phyloP scores from a whole-genome alignment of 352 stramenopile species.

The Plasmopara muralis region DNA sequence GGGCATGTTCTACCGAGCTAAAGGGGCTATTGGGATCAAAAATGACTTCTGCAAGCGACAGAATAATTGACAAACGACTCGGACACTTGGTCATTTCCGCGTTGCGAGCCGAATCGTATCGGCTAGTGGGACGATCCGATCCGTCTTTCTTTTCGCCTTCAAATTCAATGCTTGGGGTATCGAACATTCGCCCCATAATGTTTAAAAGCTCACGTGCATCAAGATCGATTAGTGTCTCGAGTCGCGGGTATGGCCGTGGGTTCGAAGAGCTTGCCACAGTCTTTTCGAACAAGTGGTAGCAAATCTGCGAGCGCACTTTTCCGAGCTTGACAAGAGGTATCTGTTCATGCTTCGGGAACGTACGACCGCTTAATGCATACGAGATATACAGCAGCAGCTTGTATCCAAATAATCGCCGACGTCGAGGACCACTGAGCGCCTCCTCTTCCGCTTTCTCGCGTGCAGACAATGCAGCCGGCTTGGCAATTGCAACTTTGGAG shows the following conservation, averaged over 20 bases:
- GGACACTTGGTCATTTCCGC: slow-evolving; percentile 68
- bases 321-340: slow-evolving; percentile 60
- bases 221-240: slow-evolving; percentile 70
- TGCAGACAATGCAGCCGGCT: slow-evolving; percentile 22
- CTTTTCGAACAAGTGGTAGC: slow-evolving; percentile 84
- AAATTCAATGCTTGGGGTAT: slow-evolving; percentile 79
- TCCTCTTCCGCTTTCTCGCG: slow-evolving; percentile 35
- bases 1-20: slow-evolving; percentile 75
- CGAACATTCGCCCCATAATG: slow-evolving; percentile 73
- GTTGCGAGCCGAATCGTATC: slow-evolving; percentile 74
- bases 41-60: slow-evolving; percentile 76
- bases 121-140: slow-evolving; percentile 45
- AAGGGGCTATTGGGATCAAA: slow-evolving; percentile 60
- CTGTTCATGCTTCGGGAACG: slow-evolving; percentile 82
- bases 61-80: slow-evolving; percentile 75
- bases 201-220: slow-evolving; percentile 79
- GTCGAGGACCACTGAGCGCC: slow-evolving; percentile 44
- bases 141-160: slow-evolving; percentile 76
- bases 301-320: slow-evolving; percentile 71
- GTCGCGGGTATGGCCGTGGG: slow-evolving; percentile 62
- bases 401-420: slow-evolving; percentile 71
- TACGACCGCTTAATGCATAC: slow-evolving; percentile 85
- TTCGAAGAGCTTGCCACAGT: slow-evolving; percentile 25
- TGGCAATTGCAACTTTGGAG: slow-evolving; percentile 30
- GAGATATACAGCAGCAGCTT: slow-evolving; percentile 88